These are phyloP conservation scores for Posidonia oceanica DNA, from an alignment of 116 monocot species.

Conservation along the genomic window DNA sequence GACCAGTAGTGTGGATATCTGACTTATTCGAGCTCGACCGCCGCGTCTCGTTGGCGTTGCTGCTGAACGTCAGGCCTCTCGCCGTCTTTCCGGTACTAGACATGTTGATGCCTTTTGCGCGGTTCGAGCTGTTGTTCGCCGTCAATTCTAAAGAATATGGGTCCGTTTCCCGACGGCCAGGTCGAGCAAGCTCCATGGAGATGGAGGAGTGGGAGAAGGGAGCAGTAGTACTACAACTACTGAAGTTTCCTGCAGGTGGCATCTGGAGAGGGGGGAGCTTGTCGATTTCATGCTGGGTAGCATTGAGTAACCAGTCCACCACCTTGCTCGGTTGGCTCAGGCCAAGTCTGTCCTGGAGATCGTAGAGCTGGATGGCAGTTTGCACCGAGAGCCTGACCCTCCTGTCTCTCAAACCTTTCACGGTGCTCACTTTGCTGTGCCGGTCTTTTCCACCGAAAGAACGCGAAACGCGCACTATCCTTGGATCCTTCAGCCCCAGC, in stretches of 20 bases:
- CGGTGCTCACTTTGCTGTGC: conserved; percentile 66
- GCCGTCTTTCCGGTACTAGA: too few relatives aligned
- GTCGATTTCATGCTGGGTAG: conserved; percentile 54
- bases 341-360: conserved; percentile 65
- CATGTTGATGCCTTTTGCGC: too few relatives aligned
- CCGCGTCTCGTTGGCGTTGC: too few relatives aligned
- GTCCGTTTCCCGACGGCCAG: too few relatives aligned
- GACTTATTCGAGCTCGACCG: too few relatives aligned
- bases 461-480: conserved; percentile 54
- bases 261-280: conserved; percentile 60
- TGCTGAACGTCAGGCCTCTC: too few relatives aligned
- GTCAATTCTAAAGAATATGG: too few relatives aligned
- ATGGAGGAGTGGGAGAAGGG: not conserved
- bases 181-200: not conserved
- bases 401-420: conserved; percentile 55
- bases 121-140: too few relatives aligned
- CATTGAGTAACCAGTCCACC: conserved; percentile 66
- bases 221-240: not conserved
- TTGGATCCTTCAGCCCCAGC: conserved; percentile 31
- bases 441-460: conserved; percentile 59
- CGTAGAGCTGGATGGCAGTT: conserved; percentile 69
- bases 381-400: conserved; percentile 62
- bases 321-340: conserved; percentile 70
- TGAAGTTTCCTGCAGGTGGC: conserved; percentile 8
- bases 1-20: not conserved